These are phyloP conservation scores for Rutstroemia sp. DNA, from an alignment of 2,329 filamentous ascomycete species.

Conservation along the genomic window DNA sequence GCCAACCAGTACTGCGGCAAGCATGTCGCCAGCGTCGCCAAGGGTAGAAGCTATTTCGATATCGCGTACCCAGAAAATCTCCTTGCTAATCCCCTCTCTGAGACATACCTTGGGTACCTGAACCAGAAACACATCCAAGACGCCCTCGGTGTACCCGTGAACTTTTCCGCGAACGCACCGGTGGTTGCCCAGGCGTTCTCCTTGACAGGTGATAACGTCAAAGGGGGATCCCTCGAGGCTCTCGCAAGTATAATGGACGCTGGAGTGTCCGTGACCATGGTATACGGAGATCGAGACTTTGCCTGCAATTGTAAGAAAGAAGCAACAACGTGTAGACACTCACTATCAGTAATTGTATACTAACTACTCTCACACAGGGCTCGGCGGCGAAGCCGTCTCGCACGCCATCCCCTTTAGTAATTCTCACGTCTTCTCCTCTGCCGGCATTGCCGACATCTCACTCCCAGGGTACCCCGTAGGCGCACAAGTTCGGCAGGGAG, in stretches of 20 bases:
- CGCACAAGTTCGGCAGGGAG: not conserved
- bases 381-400: not conserved
- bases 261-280: constrained; percentile 58
- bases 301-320: constrained; percentile 46
- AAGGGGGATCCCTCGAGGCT: constrained; percentile 49
- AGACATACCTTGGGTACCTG: constrained; percentile 5
- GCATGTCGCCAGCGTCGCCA: not conserved
- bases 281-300: constrained; percentile 57
- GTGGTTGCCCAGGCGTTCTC: constrained; percentile 37
- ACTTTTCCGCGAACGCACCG: constrained; percentile 41
- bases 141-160: constrained; percentile 51
- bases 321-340: not conserved
- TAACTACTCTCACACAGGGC: not conserved
- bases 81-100: not conserved
- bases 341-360: not conserved
- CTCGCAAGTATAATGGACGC: constrained; percentile 50
- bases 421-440: not conserved
- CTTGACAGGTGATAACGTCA: constrained; percentile 49
- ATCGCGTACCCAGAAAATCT: not conserved
- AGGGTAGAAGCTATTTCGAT: not conserved
- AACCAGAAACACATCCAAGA: constrained; percentile 35
- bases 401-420: not conserved
- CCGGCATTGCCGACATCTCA: not conserved
- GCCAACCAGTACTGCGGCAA: not conserved
- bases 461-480: not conserved